Percentiles rank a stretch among this genome's conserved stretches.
Conservation (phyloP, 495 filamentous ascomycete genomes). For the Clohesyomyces aquaticus region DNA sequence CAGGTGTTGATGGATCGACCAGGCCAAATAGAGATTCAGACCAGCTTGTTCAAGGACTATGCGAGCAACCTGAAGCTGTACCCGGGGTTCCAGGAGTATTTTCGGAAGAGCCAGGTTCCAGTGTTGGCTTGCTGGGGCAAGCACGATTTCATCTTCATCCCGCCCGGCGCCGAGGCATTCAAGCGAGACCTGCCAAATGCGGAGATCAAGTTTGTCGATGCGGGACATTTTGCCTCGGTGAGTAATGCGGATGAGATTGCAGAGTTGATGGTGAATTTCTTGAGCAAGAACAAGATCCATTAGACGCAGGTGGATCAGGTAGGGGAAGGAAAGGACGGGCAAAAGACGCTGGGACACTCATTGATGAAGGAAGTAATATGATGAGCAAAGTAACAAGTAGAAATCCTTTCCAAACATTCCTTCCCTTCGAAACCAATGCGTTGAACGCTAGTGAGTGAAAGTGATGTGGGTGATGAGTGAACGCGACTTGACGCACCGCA, state of each 20-base stretch:
- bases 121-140: constrained; percentile 66
- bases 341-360: background rate
- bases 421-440: no score
- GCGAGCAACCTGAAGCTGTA: constrained; percentile 59
- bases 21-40: constrained; percentile 59
- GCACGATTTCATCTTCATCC: constrained; percentile 61
- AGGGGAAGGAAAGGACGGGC: background rate
- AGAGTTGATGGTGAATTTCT: constrained; percentile 45
- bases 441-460: background rate
- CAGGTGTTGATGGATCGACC: constrained; percentile 55
- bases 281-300: constrained; percentile 28
- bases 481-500: no score
- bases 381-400: no score
- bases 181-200: constrained; percentile 57
- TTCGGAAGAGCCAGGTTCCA: constrained; percentile 58
- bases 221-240: constrained; percentile 67
- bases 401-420: no score
- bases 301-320: background rate
- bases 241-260: constrained; percentile 57
- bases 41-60: constrained; percentile 64
- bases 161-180: constrained; percentile 63
- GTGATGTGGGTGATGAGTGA: background rate
- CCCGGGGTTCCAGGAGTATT: constrained; percentile 62
- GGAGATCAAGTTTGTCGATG: constrained; percentile 59
- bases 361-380: background rate